A percentile compares a stretch with the other conserved stretches of the same genome.
Evolutionary conservation across 306 rosid genomes (phyloP).

Genomic region (Prunus mira): DNA sequence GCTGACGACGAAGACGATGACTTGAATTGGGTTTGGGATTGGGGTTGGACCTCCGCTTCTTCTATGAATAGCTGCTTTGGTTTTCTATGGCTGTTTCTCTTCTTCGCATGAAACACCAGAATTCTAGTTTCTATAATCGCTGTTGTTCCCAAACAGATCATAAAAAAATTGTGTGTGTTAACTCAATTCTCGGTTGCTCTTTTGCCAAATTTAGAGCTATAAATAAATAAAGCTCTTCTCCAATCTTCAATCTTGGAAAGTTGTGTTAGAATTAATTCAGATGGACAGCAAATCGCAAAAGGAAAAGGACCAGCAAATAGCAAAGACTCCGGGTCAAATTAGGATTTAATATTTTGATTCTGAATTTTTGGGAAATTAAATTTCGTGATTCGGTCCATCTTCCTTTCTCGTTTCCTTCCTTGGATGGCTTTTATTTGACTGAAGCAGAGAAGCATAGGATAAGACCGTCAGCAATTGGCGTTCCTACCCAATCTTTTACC

Average conservation of each 20-base stretch:
- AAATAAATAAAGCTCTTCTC: not conserved
- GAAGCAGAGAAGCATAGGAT: no score
- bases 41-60: not conserved
- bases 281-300: no score
- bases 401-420: no score
- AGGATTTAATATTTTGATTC: no score
- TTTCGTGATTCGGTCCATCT: no score
- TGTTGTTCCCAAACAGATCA: constrained; percentile 9
- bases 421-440: no score
- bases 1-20: not conserved
- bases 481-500: no score
- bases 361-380: no score
- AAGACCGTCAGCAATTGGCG: no score
- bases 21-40: not conserved
- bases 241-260: not conserved
- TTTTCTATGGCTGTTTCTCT: not conserved
- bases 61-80: not conserved
- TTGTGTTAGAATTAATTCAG: no score
- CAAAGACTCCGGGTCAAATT: no score
- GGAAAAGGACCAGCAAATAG: no score
- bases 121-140: not conserved
- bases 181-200: not conserved
- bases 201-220: not conserved
- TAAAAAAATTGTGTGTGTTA: not conserved
- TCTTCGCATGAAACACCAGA: not conserved